Evolutionary conservation across 2,329 filamentous ascomycete species (phyloP), one percentile per base, ranked within the genome.

Genomic region (Dactylellina sp.): DNA sequence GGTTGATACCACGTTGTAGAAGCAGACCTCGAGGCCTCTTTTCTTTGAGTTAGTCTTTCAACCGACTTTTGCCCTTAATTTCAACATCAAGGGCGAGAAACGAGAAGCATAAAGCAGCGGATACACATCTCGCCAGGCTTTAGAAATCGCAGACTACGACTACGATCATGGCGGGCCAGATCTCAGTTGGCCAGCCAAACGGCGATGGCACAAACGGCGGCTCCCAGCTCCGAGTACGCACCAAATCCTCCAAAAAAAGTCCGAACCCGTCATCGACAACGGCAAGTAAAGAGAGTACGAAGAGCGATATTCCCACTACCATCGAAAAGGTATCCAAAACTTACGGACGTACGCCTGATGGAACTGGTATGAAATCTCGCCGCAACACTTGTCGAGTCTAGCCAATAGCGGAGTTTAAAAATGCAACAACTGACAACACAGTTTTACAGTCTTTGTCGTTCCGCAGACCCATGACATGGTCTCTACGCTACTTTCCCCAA

Each of bases 391-490:
- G 11, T 68, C 39, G 66, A 71, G 53, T 46, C 32, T 44, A 25
- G 46, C 63, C 63, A 46, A 53, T 72, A 25, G 53, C 39, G 47
- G 16, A 24, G n/a, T 49, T 2, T 14, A 20, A 62, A 56, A 66
- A 66, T 74, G 40, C 70, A 66, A 74, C 70, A 74, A 61, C 70
- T 74, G 25, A 74, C 70, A 74, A 74, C 70, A 35, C 70, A 65
- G 28, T 9, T 52, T 32, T 57, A 7, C 28, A 98, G 95, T 97
- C 79, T 99, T 99, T 81, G 90, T 92, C 70, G 95, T 99, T 62
- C 95, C 95, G 52, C 89, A 92, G 75, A 99, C 95, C 65, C 93
- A 97, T 85, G 95, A 99, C 83, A 98, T 99, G 95, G 94, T 99
- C 78, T 96, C 94, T 57, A 95, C 98, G 83, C 87, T 99, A 63